Percentiles rank a stretch among this genome's conserved stretches.
Conservation (phyloP, 2,329 filamentous ascomycete genomes). For the Fusarium udum region DNA sequence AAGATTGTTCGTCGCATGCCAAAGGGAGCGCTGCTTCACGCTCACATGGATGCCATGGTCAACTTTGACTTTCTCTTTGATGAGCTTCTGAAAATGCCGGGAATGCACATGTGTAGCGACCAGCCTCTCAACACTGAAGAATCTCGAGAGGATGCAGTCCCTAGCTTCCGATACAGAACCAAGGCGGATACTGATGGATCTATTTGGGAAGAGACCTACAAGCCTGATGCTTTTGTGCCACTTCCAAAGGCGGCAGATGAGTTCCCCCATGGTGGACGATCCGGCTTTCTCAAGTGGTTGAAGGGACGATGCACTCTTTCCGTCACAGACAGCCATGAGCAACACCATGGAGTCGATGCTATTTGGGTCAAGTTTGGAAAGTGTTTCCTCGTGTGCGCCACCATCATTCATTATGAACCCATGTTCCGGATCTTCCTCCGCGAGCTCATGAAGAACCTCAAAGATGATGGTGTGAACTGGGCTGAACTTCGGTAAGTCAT, state of each 20-base stretch:
- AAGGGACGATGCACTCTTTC: constrained; percentile 77
- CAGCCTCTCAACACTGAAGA: constrained; percentile 63
- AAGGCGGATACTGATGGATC: constrained; percentile 55
- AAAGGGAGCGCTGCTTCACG: constrained; percentile 86
- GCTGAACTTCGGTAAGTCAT: constrained; percentile 72
- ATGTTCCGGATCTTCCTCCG: constrained; percentile 82
- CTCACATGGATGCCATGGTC: constrained; percentile 91
- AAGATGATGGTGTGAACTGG: constrained; percentile 86
- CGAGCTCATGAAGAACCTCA: constrained; percentile 74
- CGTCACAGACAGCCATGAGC: constrained; percentile 75
- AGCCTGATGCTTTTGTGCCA: constrained; percentile 65
- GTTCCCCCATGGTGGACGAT: constrained; percentile 77
- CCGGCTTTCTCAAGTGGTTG: constrained; percentile 81
- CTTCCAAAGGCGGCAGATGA: constrained; percentile 71
- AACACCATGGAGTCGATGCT: constrained; percentile 84
- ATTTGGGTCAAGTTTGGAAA: constrained; percentile 85
- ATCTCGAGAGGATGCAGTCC: constrained; percentile 62
- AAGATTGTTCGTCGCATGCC: constrained; percentile 86
- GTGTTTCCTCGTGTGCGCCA: constrained; percentile 77
- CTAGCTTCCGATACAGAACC: constrained; percentile 71
- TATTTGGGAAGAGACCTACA: constrained; percentile 75
- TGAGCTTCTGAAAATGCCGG: constrained; percentile 74
- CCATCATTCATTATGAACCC: constrained; percentile 88
- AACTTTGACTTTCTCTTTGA: constrained; percentile 84
- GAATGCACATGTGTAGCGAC: constrained; percentile 76